Base-by-base conservation (phyloP, 768 basidiomycete species). In the Candolleomyces aberdarensis region DNA sequence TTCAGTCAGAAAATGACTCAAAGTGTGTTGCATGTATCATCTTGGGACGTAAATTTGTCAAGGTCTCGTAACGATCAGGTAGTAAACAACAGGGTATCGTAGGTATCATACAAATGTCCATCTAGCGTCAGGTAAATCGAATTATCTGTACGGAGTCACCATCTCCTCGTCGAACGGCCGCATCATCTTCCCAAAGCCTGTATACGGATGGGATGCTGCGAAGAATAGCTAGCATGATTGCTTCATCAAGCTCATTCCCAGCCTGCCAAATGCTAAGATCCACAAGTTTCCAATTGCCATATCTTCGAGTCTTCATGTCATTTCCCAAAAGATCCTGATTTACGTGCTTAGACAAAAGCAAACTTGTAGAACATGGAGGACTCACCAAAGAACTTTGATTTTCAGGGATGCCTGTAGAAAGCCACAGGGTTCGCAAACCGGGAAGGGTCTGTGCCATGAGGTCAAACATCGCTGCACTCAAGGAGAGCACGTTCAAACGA, bases 201-300 rank as follows among this genome's bases (percentile, higher is more conserved):
- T 52, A 58, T 6, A 79, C 53, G 31, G 72, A 74, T 3, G 78
- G 78, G 36, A 78, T 76, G 61, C 70, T 61, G 6, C 56, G 62
- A 2, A 71, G 70, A 29, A 77, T 62, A 1, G 71, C 63, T 9
- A 60, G 36, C 75, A 78, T 74, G 14, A 67, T 71, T 14, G 69
- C 68, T 1, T 51, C 52, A 58, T 78, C 77, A 32, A 75, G 32
- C 31, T 69, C 66, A 8, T 64, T 61, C 3, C 74, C 78, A 20
- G 72, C 71, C 48, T 74, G 70, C 73, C 74, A 77, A 17, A 80
- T 67, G 9, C 71, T 72, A 20, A 80, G 63, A 59, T 78, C 74
- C 50, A 69, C 64, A 15, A 79, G 66, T 15, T 71, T 70, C 77
- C 79, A 80, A 36, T 70, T 49, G 6, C 31, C 40, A 63, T 75